phyloP scores from a whole-genome alignment of 805 yeast species.

The Candida hungchunana region DNA sequence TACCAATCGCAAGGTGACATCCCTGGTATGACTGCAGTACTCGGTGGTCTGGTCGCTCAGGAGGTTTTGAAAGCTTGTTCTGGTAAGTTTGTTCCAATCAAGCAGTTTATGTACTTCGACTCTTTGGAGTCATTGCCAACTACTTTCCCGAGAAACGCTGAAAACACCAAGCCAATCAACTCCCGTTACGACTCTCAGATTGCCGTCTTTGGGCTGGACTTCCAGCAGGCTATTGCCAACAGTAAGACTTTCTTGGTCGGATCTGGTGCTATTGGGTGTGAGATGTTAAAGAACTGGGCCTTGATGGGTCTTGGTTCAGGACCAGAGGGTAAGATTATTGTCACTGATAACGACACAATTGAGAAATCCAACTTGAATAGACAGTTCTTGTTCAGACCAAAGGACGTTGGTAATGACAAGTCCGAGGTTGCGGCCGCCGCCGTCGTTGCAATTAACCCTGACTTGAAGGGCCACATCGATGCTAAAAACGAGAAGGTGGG shows the following conservation, averaged over 20 bases:
- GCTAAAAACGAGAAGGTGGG: constrained; percentile 86
- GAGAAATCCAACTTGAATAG: constrained; percentile 95
- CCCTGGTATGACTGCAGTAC: constrained; percentile 83
- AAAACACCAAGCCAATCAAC: constrained; percentile 67
- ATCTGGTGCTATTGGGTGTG: constrained; percentile 98
- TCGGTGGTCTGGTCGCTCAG: constrained; percentile 94
- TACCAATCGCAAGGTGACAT: constrained; percentile 89
- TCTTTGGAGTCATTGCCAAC: constrained; percentile 88
- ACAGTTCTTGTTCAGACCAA: constrained; percentile 91
- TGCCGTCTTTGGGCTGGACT: constrained; percentile 85
- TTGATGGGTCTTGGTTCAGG: constrained; percentile 94
- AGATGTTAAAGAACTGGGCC: constrained; percentile 98
- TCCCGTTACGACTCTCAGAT: constrained; percentile 93
- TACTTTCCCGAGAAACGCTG: constrained; percentile 58
- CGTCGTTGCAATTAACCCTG: constrained; percentile 81
- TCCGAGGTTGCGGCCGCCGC: constrained; percentile 89
- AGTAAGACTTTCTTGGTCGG: constrained; percentile 89
- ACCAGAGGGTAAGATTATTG: constrained; percentile 73
- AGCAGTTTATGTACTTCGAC: constrained; percentile 90
- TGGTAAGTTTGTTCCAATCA: constrained; percentile 90
- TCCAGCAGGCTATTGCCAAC: constrained; percentile 70
- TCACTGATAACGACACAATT: constrained; percentile 93
- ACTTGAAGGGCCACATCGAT: constrained; percentile 69
- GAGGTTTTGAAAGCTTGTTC: constrained; percentile 94
- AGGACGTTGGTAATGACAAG: constrained; percentile 88